A percentile compares a stretch with the other conserved stretches of the same genome.
Evolutionary conservation across 768 basidiomycete genomes (phyloP).

Genomic region (Tylopilus rubrobrunneus): DNA sequence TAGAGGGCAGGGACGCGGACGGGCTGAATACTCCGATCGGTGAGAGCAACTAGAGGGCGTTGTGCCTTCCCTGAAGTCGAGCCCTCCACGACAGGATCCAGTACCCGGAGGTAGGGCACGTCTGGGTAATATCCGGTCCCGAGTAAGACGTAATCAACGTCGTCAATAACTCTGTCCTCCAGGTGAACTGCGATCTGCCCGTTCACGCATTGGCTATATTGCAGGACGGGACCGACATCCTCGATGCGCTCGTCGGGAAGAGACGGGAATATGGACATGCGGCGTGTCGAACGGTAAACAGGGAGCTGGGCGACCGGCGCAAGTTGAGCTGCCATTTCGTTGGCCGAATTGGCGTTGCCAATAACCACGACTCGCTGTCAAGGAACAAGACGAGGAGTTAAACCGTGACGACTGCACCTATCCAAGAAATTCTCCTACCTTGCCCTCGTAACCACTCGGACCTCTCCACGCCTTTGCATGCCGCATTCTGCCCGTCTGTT

Average conservation of each 20-base stretch:
- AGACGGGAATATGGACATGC: conserved; percentile 38
- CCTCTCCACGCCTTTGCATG: conserved; percentile 45
- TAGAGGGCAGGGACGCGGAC: conserved; percentile 43
- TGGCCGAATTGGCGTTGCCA: conserved; percentile 51
- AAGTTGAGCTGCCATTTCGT: conserved; percentile 49
- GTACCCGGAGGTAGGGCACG: conserved; percentile 39
- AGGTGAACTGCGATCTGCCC: conserved; percentile 35
- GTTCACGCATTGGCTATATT: conserved; percentile 24
- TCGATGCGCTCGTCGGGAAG: conserved; percentile 42
- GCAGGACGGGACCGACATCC: conserved; percentile 39
- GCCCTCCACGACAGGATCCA: neutral
- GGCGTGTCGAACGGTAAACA: conserved; percentile 45
- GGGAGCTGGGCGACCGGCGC: conserved; percentile 36
- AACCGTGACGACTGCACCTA: neutral
- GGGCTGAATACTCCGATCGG: conserved; percentile 25
- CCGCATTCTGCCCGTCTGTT: conserved; percentile 31
- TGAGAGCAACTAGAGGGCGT: conserved; percentile 25
- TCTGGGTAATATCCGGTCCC: conserved; percentile 47
- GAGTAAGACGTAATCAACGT: conserved; percentile 41
- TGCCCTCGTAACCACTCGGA: conserved; percentile 31
- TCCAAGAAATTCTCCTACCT: neutral
- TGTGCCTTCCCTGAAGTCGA: neutral
- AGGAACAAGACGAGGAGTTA: neutral
- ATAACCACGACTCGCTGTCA: conserved; percentile 43
- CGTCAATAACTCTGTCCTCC: conserved; percentile 34